phyloP scores from a whole-genome alignment of 2,329 filamentous ascomycete genomes.

The Neofusicoccum kwambonambiense region DNA sequence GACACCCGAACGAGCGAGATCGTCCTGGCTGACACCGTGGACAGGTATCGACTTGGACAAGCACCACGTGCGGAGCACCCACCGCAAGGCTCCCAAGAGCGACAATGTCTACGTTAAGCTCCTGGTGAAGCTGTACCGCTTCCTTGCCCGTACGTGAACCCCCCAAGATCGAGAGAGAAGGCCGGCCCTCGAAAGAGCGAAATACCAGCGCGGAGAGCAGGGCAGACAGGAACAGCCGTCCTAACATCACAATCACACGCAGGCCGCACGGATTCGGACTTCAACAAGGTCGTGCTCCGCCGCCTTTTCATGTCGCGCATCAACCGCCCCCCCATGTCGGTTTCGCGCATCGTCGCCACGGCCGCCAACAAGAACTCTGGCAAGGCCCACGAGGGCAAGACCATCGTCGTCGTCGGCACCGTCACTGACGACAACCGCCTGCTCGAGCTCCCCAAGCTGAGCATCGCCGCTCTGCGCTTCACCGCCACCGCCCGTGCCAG shows the following conservation, averaged over 20 bases:
- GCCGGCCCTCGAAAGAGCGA: background rate
- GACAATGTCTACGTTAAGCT: conserved; percentile 98
- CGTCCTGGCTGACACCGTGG: background rate
- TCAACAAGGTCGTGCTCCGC: conserved; percentile 99
- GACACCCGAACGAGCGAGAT: background rate
- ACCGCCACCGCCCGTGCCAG: conserved; percentile 93
- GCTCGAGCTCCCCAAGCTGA: conserved; percentile 85
- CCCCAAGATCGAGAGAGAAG: background rate
- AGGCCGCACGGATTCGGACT: conserved; percentile 94
- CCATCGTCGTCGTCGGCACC: conserved; percentile 89
- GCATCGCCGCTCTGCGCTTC: conserved; percentile 92
- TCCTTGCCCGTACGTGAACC: conserved; percentile 78
- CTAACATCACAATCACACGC: conserved; percentile 18
- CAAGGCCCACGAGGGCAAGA: conserved; percentile 69
- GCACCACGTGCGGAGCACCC: conserved; percentile 64
- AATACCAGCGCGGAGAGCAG: background rate
- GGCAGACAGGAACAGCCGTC: background rate
- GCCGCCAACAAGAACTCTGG: conserved; percentile 52
- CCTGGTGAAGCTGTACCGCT: conserved; percentile 97
- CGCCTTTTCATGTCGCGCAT: conserved; percentile 98
- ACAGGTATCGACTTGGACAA: conserved; percentile 48
- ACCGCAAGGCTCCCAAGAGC: conserved; percentile 95
- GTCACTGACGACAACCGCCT: conserved; percentile 95
- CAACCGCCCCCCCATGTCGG: conserved; percentile 83
- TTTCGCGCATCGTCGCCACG: conserved; percentile 78